Base-by-base conservation (phyloP, 306 rosid genomes). In the Vigna unguiculata region DNA sequence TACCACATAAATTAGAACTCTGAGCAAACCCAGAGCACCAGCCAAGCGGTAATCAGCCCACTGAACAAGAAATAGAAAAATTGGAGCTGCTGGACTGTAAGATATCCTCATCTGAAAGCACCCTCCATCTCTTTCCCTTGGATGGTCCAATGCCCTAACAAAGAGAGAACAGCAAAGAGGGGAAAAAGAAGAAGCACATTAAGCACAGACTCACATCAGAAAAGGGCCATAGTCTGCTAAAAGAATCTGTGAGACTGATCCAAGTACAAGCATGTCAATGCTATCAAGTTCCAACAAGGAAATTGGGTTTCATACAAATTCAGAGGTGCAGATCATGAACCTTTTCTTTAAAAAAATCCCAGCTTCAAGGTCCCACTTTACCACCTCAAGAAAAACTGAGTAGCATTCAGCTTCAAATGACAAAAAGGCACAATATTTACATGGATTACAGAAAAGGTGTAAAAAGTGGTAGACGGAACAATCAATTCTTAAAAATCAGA, bases 31-130 rank as follows among this genome's bases (percentile, higher is more conserved):
- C 67, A 94, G 87, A 40, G 91, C 91, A 51, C 95, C 92, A 28
- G 98, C 97, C n/a, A 94, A 87, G 54, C 85, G 83, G 66, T 88
- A 94, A 76, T 94, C 97, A 6, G 95, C 72, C 98, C 98, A 91
- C 49, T 90, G 97, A 78, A 94, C 89, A 71, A 94, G 96, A 82
- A 87, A 92, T 51, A 94, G 95, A 38, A 94, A 89, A 34, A 92
- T 60, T 22, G 87, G 90, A 1, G 96, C 96, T 20, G 65, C 87
- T 3, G 91, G 87, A 85, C 95, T 78, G 86, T 89, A 90, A 24
- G 95, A 87, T 58, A 94, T 76, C 83, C 98, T 92, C 98, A 94
- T 92, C 80, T 94, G 98, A 75, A 75, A 78, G 75, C 89, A 87
- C 10, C 90, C 95, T 70, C 95, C 98, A 78, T 94, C 98, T 78